phyloP scores from a whole-genome alignment of 352 stramenopile genomes.

The Phytophthora ohioensis region DNA sequence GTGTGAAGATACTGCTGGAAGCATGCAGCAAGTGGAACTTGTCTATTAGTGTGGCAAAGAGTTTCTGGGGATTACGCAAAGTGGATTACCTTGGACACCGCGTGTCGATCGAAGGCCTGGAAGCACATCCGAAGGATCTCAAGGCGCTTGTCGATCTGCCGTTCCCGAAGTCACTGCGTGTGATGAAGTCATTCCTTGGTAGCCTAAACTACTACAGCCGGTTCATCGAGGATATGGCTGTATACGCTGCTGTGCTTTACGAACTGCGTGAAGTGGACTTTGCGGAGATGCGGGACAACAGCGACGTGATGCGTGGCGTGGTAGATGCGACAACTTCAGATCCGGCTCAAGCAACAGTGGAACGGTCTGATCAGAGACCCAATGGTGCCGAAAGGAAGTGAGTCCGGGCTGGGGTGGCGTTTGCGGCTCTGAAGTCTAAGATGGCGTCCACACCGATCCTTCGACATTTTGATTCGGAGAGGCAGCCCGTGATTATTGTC shows the following conservation, averaged over 20 bases:
- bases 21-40: constrained; percentile 29
- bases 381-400: not conserved
- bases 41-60: constrained; percentile 41
- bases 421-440: not conserved
- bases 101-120: constrained; percentile 2
- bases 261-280: constrained; percentile 16
- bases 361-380: not conserved
- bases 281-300: not conserved
- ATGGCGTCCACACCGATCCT: constrained; percentile 15
- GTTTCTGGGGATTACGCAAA: constrained; percentile 18
- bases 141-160: not conserved
- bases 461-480: constrained; percentile 18
- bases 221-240: constrained; percentile 30
- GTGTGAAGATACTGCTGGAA: constrained; percentile 18
- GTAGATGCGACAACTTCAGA: not conserved
- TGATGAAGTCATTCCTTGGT: constrained; percentile 31
- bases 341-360: not conserved
- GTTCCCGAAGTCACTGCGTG: constrained; percentile 14
- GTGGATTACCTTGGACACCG: constrained; percentile 32
- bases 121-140: constrained; percentile 22
- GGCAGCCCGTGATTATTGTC: constrained; percentile 4
- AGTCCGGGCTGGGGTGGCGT: not conserved
- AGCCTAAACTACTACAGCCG: constrained; percentile 35
- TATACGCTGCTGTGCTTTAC: constrained; percentile 22
- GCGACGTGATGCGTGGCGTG: not conserved